phyloP scores from a whole-genome alignment of 768 basidiomycete genomes.

The Collybiopsis luxurians region DNA sequence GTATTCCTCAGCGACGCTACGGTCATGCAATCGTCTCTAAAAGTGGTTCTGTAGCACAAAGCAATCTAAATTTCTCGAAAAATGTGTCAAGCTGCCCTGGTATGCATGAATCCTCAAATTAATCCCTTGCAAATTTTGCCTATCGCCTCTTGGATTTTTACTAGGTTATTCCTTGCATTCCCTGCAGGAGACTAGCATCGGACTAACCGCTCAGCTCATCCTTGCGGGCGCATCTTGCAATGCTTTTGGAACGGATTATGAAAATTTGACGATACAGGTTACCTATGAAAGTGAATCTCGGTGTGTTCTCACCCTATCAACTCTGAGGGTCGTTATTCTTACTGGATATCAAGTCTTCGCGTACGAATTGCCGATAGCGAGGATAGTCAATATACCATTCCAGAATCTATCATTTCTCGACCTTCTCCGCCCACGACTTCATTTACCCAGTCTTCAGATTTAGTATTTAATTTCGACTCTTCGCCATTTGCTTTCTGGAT shows the following conservation, averaged over 20 bases:
- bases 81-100: slow-evolving; percentile 7
- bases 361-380: slow-evolving; percentile 66
- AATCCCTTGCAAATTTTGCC: neutral
- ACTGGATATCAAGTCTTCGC: slow-evolving; percentile 44
- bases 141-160: neutral
- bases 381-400: slow-evolving; percentile 64
- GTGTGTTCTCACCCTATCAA: slow-evolving; percentile 22
- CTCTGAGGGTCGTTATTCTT: neutral
- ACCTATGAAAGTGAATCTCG: slow-evolving; percentile 58
- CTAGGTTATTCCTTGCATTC: slow-evolving; percentile 54
- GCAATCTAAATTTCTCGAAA: neutral
- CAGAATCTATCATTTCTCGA: slow-evolving; percentile 45
- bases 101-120: neutral
- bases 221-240: slow-evolving; percentile 60
- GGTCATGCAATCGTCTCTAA: too few species aligned
- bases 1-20: too few species aligned
- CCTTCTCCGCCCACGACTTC: slow-evolving; percentile 33
- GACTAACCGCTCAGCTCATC: slow-evolving; percentile 52
- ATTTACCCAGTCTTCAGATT: slow-evolving; percentile 46
- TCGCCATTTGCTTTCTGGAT: slow-evolving; percentile 81
- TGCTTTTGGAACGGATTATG: slow-evolving; percentile 61
- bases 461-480: slow-evolving; percentile 64
- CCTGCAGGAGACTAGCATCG: slow-evolving; percentile 39
- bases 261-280: slow-evolving; percentile 59
- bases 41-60: too few species aligned